Evolutionary conservation across 1,139 yeast species (phyloP), one percentile per base, ranked within the genome.

Genomic region (Pichia sp.): DNA sequence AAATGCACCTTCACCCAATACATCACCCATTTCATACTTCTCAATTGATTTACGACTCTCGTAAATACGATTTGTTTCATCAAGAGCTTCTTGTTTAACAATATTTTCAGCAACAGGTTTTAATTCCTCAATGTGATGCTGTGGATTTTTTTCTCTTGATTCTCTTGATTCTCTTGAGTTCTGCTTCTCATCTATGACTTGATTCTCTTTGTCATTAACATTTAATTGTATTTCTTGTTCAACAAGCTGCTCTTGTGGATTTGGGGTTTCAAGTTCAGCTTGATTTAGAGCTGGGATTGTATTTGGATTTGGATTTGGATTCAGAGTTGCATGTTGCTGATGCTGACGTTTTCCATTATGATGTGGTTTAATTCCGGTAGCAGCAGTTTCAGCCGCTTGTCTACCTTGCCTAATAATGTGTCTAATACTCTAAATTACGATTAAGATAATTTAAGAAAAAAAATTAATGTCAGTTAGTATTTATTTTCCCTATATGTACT

Each of bases 1-100:
- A 62, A 90, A 90, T 0, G 97, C 97, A 16, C 97, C 97, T 61
- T 86, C 92, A 1, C 90, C 90, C 10, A 83, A 66, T 48, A 71
- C 71, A 25, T 70, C 75, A 47, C 71, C 51, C 40, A 76, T 65
- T 40, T 62, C 59, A 58, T 73, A 79, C 29, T 69, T 55, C 27
- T 73, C 76, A 29, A 76, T 62, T 1, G 76, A 75, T 28, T 75
- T 77, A 52, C 76, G 79, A 41, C 67, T 61, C 23, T 71, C 72
- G 55, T 62, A 59, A 57, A 55, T 63, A 45, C 61, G 62, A 47
- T 62, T 63, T 54, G 62, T 63, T 55, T 64, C 63, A 24, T 42
- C 45, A 22, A 35, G n/a, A 33, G 69, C 70, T 57, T 82, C 89
- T 56, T 81, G 82, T 46, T 75, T 79, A 30, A 83, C 85, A 43